A percentile compares a stretch with the other conserved stretches of the same genome.
Conservation (phyloP, 1,284 basidiomycete species). For the Tetrapyrgos nigripes region DNA sequence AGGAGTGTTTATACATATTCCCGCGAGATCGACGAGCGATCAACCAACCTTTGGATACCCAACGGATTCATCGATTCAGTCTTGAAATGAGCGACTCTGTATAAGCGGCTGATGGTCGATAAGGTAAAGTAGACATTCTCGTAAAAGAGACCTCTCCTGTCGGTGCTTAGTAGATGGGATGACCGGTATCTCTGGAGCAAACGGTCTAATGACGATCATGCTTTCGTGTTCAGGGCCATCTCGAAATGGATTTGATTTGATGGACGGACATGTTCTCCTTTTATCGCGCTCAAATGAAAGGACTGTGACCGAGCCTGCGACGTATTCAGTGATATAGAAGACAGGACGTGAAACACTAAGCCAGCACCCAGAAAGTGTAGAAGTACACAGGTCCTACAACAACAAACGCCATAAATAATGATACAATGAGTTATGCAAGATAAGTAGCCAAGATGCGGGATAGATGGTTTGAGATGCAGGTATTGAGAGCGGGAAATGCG, state of each 20-base stretch:
- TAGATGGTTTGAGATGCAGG: background rate
- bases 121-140: background rate
- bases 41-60: background rate
- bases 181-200: background rate
- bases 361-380: background rate
- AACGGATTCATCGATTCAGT: background rate
- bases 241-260: background rate
- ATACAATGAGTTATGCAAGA: background rate
- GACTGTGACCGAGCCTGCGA: too few relatives aligned
- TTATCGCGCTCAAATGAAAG: too few relatives aligned
- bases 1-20: too few relatives aligned
- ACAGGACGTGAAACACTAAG: too few relatives aligned
- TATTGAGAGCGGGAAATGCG: constrained; percentile 8
- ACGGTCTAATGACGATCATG: background rate
- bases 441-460: background rate
- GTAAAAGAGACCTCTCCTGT: background rate
- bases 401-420: background rate
- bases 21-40: background rate
- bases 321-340: too few relatives aligned
- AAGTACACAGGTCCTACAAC: background rate
- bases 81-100: background rate
- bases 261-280: background rate
- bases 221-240: background rate
- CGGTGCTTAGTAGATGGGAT: background rate
- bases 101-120: background rate